A percentile compares a stretch with the other conserved stretches of the same genome.
These are phyloP conservation scores for Picochlorum sp. DNA, from an alignment of 139 green algal species.

Conservation along the genomic window DNA sequence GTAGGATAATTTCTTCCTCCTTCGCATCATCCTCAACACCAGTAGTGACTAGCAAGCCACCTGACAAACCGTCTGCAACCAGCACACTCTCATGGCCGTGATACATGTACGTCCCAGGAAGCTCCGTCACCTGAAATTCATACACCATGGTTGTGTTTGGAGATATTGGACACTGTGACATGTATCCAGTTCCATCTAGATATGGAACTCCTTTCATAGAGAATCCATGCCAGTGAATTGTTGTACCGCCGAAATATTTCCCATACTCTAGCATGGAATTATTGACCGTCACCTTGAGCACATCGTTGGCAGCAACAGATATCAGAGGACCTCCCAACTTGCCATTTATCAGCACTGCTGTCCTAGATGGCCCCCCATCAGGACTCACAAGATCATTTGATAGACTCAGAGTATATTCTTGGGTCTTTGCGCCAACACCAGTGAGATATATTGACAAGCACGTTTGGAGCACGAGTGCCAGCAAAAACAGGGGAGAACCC, in stretches of 20 bases:
- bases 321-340: not conserved
- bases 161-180: constrained; percentile 30
- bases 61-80: not conserved
- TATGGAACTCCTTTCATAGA: constrained; percentile 6
- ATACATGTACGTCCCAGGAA: constrained; percentile 1
- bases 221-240: constrained; percentile 23
- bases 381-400: not conserved
- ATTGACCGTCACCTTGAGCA: not conserved
- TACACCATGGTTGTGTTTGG: constrained; percentile 8
- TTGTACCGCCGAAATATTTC: constrained; percentile 14
- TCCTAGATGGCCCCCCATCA: not conserved
- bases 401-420: not conserved
- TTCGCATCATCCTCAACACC: not conserved
- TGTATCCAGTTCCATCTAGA: constrained; percentile 18
- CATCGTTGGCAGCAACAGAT: not conserved
- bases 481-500: no score
- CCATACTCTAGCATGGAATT: not conserved
- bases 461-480: no score
- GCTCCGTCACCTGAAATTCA: not conserved
- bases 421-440: not conserved
- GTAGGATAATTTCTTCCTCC: not conserved
- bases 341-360: constrained; percentile 6
- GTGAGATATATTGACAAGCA: no score
- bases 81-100: not conserved
- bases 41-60: not conserved